phyloP scores from a whole-genome alignment of 1,284 basidiomycete genomes.

The Pascua guehoae region DNA sequence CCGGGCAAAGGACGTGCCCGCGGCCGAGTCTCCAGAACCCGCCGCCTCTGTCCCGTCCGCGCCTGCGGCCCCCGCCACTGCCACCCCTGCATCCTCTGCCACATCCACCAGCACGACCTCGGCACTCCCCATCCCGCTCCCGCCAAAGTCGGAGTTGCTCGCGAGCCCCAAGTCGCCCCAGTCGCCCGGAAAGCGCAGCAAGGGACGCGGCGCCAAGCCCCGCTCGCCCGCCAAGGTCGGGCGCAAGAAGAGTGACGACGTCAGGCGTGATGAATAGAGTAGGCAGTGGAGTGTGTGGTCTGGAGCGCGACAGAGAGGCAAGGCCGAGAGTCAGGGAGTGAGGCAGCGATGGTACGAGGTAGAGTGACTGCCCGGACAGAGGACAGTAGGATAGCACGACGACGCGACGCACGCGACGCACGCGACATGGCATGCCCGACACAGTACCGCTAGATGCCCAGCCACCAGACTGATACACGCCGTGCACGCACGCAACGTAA shows the following conservation, averaged over 20 bases:
- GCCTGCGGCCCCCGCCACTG: not conserved
- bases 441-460: no score
- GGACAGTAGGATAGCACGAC: no score
- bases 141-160: not conserved
- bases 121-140: not conserved
- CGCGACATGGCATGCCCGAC: no score
- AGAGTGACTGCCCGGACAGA: no score
- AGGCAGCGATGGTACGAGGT: no score
- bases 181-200: not conserved
- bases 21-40: no score
- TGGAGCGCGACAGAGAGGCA: not conserved
- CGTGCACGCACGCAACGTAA: no score
- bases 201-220: not conserved
- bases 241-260: not conserved
- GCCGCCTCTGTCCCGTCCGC: no score
- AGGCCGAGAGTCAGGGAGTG: not conserved
- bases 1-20: no score
- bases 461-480: no score
- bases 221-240: constrained; percentile 2
- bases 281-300: no score
- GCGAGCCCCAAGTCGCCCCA: not conserved
- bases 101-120: not conserved
- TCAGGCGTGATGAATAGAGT: not conserved
- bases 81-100: not conserved
- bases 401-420: no score